Evolutionary conservation across 1,284 basidiomycete species (phyloP), one percentile per base, ranked within the genome.

Genomic region (Ustilago cynodontis): DNA sequence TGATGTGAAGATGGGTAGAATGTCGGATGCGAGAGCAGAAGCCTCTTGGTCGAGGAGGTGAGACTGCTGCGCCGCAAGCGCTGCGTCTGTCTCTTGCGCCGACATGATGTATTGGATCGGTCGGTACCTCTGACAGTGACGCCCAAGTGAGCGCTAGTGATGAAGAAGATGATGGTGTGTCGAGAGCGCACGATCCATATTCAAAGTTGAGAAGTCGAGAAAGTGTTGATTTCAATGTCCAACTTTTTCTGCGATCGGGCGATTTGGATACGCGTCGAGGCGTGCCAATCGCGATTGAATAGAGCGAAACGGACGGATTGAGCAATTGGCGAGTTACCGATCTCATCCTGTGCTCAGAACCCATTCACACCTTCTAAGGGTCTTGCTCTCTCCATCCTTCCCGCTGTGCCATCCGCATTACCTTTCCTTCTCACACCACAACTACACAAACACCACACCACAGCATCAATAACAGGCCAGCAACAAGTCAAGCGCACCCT

Each of bases 1-100:
- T 39, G 59, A 60, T 9, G 68, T 71, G 53, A 76, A 76, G 58
- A 57, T 29, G 41, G 69, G 69, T 11, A 70, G 37, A 28, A 77
- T 65, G 67, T 72, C 75, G 18, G 59, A 57, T 24, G 66, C 66
- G 24, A 72, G 60, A 22, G 63, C 75, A 28, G 69, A 62, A 0
- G 69, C 62, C 52, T 71, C 74, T 28, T 63, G 31, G 33, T 69
- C 65, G 39, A 72, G 61, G 11, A 61, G 66, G 14, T 54, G 56
- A 5, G 37, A 24, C 22, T 55, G 29, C 24, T 52, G 49, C 20
- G 24, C 43, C 16, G 58, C 20, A 28, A 47, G 18, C 24, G 59
- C 20, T 24, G 52, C 41, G 37, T 22, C 33, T 33, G 55, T 47
- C 9, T 59, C 50, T 41, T 59, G 56, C 52, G 52, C 39, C 64